These are phyloP conservation scores for Calonectria multiphialidica DNA, from an alignment of 2,329 filamentous ascomycete species.

Conservation along the genomic window DNA sequence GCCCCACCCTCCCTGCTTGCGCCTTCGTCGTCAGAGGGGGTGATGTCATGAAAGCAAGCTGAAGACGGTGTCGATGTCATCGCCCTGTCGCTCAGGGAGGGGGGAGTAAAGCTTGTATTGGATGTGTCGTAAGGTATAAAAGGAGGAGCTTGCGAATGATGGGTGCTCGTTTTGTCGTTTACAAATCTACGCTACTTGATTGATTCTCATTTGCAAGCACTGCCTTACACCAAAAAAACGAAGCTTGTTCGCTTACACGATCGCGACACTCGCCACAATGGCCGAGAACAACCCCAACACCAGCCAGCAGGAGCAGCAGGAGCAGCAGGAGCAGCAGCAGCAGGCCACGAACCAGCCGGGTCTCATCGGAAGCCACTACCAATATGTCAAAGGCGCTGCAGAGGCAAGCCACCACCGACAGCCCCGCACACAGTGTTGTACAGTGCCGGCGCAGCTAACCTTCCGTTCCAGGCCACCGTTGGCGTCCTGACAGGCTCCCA, in stretches of 20 bases:
- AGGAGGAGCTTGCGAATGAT: neutral
- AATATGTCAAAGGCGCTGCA: slow-evolving; percentile 77
- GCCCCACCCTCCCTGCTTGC: slow-evolving; percentile 1
- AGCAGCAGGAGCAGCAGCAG: slow-evolving; percentile 40
- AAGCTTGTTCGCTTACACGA: slow-evolving; percentile 12
- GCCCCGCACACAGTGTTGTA: neutral
- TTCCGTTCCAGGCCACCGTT: slow-evolving; percentile 62
- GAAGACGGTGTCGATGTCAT: slow-evolving; percentile 44
- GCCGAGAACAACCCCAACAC: slow-evolving; percentile 43
- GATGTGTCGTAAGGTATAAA: slow-evolving; percentile 29
- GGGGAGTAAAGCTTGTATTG: slow-evolving; percentile 3
- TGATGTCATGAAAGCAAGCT: slow-evolving; percentile 43
- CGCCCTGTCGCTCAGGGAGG: slow-evolving; percentile 26
- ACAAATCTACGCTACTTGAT: neutral
- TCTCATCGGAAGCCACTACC: slow-evolving; percentile 72
- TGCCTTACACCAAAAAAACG: neutral
- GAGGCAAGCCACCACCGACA: slow-evolving; percentile 62
- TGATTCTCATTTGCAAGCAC: neutral
- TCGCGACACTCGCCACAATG: slow-evolving; percentile 37
- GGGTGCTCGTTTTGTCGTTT: neutral
- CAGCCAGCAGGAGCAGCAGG: slow-evolving; percentile 38
- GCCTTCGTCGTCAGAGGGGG: slow-evolving; percentile 20
- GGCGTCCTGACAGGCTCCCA: slow-evolving; percentile 72
- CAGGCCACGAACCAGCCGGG: slow-evolving; percentile 60
- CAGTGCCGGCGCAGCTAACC: neutral